Percentiles rank a stretch among this genome's conserved stretches.
These are phyloP conservation scores for Neolentinus lepideus DNA, from an alignment of 1,284 basidiomycete species.

Conservation along the genomic window DNA sequence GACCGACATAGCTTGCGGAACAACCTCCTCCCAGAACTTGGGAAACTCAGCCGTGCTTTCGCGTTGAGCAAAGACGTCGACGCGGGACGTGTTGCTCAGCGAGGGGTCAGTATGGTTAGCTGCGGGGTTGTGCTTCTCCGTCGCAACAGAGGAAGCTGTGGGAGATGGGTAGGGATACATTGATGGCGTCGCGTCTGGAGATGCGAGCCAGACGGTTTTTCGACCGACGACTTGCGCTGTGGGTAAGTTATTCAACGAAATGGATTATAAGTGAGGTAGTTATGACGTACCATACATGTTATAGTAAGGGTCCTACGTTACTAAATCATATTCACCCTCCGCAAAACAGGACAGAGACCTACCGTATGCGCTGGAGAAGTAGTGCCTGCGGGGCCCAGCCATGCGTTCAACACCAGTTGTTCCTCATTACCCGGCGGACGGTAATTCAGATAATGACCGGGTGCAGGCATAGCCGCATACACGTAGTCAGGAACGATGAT, in stretches of 20 bases:
- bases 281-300: slow-evolving; percentile 88
- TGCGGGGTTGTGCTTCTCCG: slow-evolving; percentile 26
- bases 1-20: slow-evolving; percentile 57
- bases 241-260: not conserved
- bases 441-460: slow-evolving; percentile 45
- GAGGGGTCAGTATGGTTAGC: slow-evolving; percentile 30
- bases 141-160: slow-evolving; percentile 4
- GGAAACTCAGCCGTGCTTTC: slow-evolving; percentile 21
- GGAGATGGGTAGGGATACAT: slow-evolving; percentile 47
- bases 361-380: slow-evolving; percentile 91
- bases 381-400: slow-evolving; percentile 79
- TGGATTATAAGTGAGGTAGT: slow-evolving; percentile 79
- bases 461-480: slow-evolving; percentile 55
- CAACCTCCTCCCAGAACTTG: slow-evolving; percentile 51
- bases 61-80: slow-evolving; percentile 57
- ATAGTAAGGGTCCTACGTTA: slow-evolving; percentile 79
- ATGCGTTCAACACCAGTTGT: slow-evolving; percentile 73
- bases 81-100: slow-evolving; percentile 61
- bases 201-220: slow-evolving; percentile 92
- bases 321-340: slow-evolving; percentile 4
- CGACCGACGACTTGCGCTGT: slow-evolving; percentile 82
- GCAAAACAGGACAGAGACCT: slow-evolving; percentile 14
- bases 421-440: slow-evolving; percentile 62
- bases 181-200: slow-evolving; percentile 44
- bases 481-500: slow-evolving; percentile 84